phyloP scores from a whole-genome alignment of 1,284 basidiomycete species.

The Rhodofomes roseus region DNA sequence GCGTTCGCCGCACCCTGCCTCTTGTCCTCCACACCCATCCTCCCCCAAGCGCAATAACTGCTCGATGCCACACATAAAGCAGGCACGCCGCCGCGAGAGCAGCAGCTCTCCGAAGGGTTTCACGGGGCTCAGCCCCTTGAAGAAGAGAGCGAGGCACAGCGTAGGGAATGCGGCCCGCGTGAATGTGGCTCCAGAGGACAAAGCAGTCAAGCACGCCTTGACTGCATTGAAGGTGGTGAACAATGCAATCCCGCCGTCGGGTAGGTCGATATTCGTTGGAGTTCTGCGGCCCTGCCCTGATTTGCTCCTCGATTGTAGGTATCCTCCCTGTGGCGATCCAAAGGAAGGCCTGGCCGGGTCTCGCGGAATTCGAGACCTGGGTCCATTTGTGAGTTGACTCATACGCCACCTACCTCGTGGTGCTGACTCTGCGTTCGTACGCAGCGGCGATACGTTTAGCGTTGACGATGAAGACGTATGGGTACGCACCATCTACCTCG shows the following conservation, averaged over 20 bases:
- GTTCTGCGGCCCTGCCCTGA: too few species aligned
- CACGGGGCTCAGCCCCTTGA: background rate
- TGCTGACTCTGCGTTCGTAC: too few species aligned
- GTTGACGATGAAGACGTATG: background rate
- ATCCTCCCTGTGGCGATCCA: background rate
- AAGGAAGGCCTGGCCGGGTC: background rate
- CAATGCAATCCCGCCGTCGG: background rate
- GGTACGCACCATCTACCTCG: background rate
- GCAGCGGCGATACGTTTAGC: background rate
- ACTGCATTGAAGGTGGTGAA: background rate
- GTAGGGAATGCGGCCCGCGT: background rate
- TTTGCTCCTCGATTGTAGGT: too few species aligned
- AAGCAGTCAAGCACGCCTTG: background rate
- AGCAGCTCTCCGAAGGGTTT: background rate
- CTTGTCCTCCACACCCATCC: background rate
- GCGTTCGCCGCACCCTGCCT: background rate
- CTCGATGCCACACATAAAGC: background rate
- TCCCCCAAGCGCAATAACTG: background rate
- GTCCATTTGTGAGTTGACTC: background rate
- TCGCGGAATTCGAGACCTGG: background rate
- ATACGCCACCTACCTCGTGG: background rate
- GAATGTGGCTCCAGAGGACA: background rate
- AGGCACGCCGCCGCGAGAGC: background rate
- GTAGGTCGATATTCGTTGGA: background rate
- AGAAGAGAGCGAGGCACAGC: background rate